These are phyloP conservation scores for Bruguiera gymnorhiza DNA, from an alignment of 345 rosid species.

Conservation along the genomic window DNA sequence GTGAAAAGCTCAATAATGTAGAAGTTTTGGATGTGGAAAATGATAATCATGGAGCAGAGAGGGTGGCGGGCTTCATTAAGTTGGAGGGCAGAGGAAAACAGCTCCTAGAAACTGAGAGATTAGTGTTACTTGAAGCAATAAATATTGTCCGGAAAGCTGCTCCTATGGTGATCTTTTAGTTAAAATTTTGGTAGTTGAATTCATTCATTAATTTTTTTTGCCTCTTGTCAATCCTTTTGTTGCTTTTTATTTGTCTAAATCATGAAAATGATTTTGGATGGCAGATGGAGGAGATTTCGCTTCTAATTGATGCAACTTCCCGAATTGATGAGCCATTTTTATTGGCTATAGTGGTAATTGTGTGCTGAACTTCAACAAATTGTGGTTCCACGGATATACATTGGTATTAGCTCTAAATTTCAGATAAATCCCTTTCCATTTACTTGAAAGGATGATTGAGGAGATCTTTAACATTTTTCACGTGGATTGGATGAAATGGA, in stretches of 20 bases:
- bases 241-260: constrained; percentile 35
- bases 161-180: constrained; percentile 80
- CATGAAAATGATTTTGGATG: constrained; percentile 31
- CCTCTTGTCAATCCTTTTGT: constrained; percentile 13
- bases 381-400: constrained; percentile 93
- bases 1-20: constrained; percentile 18
- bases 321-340: constrained; percentile 94
- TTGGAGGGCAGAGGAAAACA: constrained; percentile 68
- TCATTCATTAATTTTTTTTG: constrained; percentile 29
- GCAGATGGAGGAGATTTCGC: constrained; percentile 96
- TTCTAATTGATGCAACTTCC: constrained; percentile 80
- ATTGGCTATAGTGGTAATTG: constrained; percentile 98
- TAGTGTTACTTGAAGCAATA: constrained; percentile 55
- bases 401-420: constrained; percentile 94
- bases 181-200: constrained; percentile 49
- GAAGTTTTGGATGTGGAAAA: constrained; percentile 20
- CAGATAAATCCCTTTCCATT: constrained; percentile 34
- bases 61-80: constrained; percentile 54
- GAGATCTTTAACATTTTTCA: constrained; percentile 6
- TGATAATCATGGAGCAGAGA: constrained; percentile 26
- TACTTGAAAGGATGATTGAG: constrained; percentile 30
- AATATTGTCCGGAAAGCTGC: constrained; percentile 75
- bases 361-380: constrained; percentile 96
- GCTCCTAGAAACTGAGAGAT: constrained; percentile 66
- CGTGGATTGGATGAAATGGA: constrained; percentile 6